Percentiles rank a stretch among this genome's conserved stretches.
Conservation (phyloP, 1,139 yeast species). For the Blastobotrys proliferans region DNA sequence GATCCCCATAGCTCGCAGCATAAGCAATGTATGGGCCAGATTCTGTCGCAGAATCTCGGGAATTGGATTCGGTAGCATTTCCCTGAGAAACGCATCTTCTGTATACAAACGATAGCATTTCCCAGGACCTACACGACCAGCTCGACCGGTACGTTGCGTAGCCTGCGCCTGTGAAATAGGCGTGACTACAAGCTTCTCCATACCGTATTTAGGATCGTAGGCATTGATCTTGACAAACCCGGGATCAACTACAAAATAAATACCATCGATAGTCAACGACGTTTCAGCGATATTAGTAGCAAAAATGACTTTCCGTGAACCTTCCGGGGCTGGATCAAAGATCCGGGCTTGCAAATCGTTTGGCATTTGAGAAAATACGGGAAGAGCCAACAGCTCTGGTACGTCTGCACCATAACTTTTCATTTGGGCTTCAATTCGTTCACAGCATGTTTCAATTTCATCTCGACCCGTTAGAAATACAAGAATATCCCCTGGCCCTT, state of each 20-base stretch:
- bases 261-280: conserved; percentile 76
- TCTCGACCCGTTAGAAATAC: conserved; percentile 90
- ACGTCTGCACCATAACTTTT: conserved; percentile 60
- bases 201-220: conserved; percentile 69
- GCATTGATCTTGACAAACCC: conserved; percentile 78
- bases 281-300: conserved; percentile 85
- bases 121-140: conserved; percentile 86
- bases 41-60: conserved; percentile 96
- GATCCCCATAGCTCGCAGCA: conserved; percentile 95
- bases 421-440: conserved; percentile 61
- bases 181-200: conserved; percentile 68
- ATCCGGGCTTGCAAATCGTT: conserved; percentile 68
- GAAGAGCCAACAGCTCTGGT: conserved; percentile 71
- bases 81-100: conserved; percentile 59
- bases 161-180: conserved; percentile 85
- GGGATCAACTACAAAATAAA: conserved; percentile 71
- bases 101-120: conserved; percentile 74
- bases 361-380: conserved; percentile 80
- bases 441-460: conserved; percentile 88
- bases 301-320: conserved; percentile 65
- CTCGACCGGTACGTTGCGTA: conserved; percentile 77
- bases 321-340: conserved; percentile 70
- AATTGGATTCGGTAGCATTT: conserved; percentile 78
- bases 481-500: conserved; percentile 74
- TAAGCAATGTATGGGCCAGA: conserved; percentile 73